phyloP scores from a whole-genome alignment of 2,329 filamentous ascomycete genomes.

The Pleomassaria siparia region DNA sequence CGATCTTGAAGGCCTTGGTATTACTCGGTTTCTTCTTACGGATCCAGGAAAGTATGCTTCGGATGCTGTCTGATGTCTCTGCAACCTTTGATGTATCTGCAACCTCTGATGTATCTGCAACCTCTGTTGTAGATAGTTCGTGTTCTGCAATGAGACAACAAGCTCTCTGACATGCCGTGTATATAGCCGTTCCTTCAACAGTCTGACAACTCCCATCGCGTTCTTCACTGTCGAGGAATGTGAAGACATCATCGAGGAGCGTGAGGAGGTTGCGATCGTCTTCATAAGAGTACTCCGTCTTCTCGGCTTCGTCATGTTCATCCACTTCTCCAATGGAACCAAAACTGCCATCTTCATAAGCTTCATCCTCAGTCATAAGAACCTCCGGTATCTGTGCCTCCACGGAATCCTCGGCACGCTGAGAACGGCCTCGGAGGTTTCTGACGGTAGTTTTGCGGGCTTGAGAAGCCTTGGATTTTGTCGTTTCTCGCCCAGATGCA shows the following conservation, averaged over 20 bases:
- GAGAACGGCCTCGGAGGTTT: too few species aligned
- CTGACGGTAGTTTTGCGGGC: too few species aligned
- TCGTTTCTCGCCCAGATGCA: too few species aligned
- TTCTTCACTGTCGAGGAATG: conserved; percentile 19
- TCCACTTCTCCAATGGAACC: too few species aligned
- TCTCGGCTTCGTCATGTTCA: too few species aligned
- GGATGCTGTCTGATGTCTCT: conserved; percentile 9
- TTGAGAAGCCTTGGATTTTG: too few species aligned
- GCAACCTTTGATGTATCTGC: conserved; percentile 12
- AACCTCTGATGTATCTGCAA: conserved; percentile 9
- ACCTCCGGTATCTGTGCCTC: too few species aligned
- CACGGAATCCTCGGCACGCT: too few species aligned
- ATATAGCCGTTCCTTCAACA: conserved; percentile 14
- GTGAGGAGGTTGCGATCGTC: too few species aligned
- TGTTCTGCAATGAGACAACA: neutral
- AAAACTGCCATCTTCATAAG: too few species aligned
- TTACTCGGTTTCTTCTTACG: conserved; percentile 4
- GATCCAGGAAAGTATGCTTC: conserved; percentile 9
- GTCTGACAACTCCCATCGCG: conserved; percentile 23
- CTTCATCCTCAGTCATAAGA: too few species aligned
- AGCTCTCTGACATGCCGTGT: conserved; percentile 10
- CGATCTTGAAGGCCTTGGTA: conserved; percentile 22
- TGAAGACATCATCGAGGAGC: conserved; percentile 24
- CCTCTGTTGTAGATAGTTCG: conserved; percentile 10
- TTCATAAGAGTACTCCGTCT: neutral